Evolutionary conservation across 352 stramenopile species (phyloP), one percentile per base, ranked within the genome.

Genomic region (Globisporangium iwayamae): DNA sequence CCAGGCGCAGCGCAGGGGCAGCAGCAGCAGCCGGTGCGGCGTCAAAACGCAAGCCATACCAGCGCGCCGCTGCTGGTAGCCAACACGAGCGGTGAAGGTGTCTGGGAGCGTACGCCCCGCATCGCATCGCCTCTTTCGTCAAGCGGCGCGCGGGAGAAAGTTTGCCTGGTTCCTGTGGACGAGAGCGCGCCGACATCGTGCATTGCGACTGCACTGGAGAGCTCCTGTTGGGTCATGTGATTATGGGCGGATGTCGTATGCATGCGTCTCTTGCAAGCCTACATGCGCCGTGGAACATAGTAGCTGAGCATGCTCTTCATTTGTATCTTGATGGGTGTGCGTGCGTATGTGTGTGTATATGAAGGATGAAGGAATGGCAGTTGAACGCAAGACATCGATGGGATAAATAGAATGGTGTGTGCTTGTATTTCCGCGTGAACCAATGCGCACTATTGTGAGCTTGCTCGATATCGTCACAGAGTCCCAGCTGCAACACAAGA

Each of bases 21-120:
- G 30, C 51, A 56, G 51, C 51, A 56, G 51, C 51, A 28, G 25
- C 25, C 51, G 51, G 51, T 55, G 22, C 48, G 47, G 20, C 28
- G 9, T 39, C 51, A 30, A 56, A 41, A 43, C 51, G 30, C 51
- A 56, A 56, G 51, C 30, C 50, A 56, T 28, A 28, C 25, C 25
- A 28, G 14, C 10, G 39, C 39, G 3, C 34, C 34, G 34, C 34
- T 38, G 34, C 25, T 28, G 25, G 34, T 38, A 38, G 6, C 34
- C 34, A 38, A 38, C 34, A 38, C 34, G 34, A 22, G 2, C 16
- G 30, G 30, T 2, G 51, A 28, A 28, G 25, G 16, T 3, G 30
- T 39, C 51, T 56, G 51, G 28, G 51, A 56, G 51, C 51, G 51
- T 56, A 56, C 51, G 25, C n/a, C 7, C 5, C 20, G 46, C 9